Evolutionary conservation across 108 stramenopile genomes (phyloP), one percentile per base, ranked within the genome.

Genomic region (Nitzschia sp.): DNA sequence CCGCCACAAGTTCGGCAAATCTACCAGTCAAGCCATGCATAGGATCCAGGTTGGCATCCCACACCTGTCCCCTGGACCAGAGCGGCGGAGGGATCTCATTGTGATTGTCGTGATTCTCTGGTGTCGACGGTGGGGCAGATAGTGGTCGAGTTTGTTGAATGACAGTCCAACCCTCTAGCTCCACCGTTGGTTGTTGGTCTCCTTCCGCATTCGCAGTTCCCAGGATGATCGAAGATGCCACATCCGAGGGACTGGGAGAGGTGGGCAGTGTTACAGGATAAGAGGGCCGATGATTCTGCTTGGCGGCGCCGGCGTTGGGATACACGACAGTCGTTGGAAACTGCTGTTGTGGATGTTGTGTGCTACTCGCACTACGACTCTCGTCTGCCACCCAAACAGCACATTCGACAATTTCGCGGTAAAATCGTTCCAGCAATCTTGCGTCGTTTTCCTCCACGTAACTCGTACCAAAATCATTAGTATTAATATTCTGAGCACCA

Each of bases 341-440:
- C 22, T 53, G 52, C 17, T 5, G 13, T 6, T 8, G 17, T 6
- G 6, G 52, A 15, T 25, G 11, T 27, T 28, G 13, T 5, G 21
- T 50, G 6, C 30, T 30, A 8, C 27, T 30, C 3, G 26, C 4
- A 35, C 50, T 36, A 27, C 25, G 55, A 41, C 0, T 55, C 34
- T 67, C 71, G n/a, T 76, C 63, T 34, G 45, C 75, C n/a, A 70
- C 41, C 30, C 81, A 32, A 47, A 87, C 68, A 15, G 46, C 34
- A 28, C 81, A 68, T 6, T 82, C 63, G 19, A 91, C 78, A 56
- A 93, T 89, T 80, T 93, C 92, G 48, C 92, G 67, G 33, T 86
- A 70, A 58, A 93, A 90, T 64, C 92, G 71, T 76, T 93, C 82
- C 71, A 63, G 38, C 13, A 72, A 54, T 65, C 32, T 30, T 58